These are phyloP conservation scores for Fusarium temperatum DNA, from an alignment of 2,329 filamentous ascomycete species.

Conservation along the genomic window DNA sequence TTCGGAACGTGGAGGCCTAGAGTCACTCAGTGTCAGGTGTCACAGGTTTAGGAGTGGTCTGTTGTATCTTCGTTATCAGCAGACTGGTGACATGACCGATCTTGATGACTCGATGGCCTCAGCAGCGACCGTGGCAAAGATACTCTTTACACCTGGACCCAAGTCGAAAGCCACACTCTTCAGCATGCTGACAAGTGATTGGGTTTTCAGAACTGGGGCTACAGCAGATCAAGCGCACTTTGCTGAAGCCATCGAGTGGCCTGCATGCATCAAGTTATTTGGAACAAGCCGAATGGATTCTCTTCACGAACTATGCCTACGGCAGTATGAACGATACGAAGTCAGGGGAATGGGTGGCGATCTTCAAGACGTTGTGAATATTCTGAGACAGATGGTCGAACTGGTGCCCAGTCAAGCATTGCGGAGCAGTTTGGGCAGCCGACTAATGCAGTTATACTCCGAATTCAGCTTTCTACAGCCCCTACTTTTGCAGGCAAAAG, in stretches of 20 bases:
- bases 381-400: not conserved
- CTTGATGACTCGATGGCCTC: not conserved
- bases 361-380: not conserved
- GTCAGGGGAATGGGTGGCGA: not conserved
- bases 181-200: not conserved
- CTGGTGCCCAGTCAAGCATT: not conserved
- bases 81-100: accelerated
- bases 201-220: not conserved
- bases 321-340: not conserved
- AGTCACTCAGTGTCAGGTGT: not conserved
- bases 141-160: not conserved
- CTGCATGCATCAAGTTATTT: not conserved
- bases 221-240: not conserved
- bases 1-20: not conserved
- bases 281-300: not conserved
- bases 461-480: not conserved
- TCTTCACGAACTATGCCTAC: not conserved
- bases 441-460: accelerated
- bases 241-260: not conserved
- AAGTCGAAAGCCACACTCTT: not conserved
- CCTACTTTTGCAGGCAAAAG: not conserved
- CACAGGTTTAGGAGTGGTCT: not conserved
- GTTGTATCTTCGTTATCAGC: not conserved
- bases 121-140: not conserved
- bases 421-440: not conserved